Evolutionary conservation across 495 filamentous ascomycete genomes (phyloP).

Genomic region (Halenospora varia): DNA sequence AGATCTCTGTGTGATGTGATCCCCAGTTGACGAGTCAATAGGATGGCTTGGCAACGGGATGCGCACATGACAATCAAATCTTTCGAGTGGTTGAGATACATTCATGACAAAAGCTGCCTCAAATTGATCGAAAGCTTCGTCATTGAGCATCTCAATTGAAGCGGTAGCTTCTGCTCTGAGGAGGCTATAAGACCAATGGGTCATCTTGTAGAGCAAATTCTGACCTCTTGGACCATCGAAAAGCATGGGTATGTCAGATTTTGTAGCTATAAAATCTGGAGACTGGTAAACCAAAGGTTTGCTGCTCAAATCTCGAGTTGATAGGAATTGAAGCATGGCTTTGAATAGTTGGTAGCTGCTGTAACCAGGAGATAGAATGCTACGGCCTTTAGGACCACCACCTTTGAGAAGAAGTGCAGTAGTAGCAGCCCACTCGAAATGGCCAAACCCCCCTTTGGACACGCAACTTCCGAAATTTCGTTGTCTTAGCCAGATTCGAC

Average conservation of each 20-base stretch:
- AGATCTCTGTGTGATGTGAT: slow-evolving; percentile 21
- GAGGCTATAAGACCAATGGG: slow-evolving; percentile 71
- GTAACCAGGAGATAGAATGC: slow-evolving; percentile 70
- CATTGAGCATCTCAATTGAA: slow-evolving; percentile 68
- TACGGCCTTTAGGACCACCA: slow-evolving; percentile 62
- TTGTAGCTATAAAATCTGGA: slow-evolving; percentile 30
- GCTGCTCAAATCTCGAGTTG: slow-evolving; percentile 60
- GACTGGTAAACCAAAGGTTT: slow-evolving; percentile 54
- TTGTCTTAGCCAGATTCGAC: slow-evolving; percentile 84
- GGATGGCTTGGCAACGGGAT: slow-evolving; percentile 15
- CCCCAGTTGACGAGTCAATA: background rate
- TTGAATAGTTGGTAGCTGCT: slow-evolving; percentile 96
- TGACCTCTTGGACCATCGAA: slow-evolving; percentile 68
- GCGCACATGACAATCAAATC: slow-evolving; percentile 61
- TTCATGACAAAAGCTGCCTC: slow-evolving; percentile 76
- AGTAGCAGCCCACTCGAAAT: slow-evolving; percentile 82
- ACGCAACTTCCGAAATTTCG: slow-evolving; percentile 69
- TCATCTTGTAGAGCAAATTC: slow-evolving; percentile 92
- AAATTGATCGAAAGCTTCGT: slow-evolving; percentile 75
- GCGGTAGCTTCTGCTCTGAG: slow-evolving; percentile 66
- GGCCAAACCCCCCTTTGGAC: slow-evolving; percentile 80
- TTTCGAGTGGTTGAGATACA: slow-evolving; percentile 59
- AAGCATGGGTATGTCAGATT: slow-evolving; percentile 39
- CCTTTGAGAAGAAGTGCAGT: slow-evolving; percentile 78
- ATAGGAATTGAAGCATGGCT: slow-evolving; percentile 78